phyloP scores from a whole-genome alignment of 352 stramenopile species.

The Phytophthora sp. region DNA sequence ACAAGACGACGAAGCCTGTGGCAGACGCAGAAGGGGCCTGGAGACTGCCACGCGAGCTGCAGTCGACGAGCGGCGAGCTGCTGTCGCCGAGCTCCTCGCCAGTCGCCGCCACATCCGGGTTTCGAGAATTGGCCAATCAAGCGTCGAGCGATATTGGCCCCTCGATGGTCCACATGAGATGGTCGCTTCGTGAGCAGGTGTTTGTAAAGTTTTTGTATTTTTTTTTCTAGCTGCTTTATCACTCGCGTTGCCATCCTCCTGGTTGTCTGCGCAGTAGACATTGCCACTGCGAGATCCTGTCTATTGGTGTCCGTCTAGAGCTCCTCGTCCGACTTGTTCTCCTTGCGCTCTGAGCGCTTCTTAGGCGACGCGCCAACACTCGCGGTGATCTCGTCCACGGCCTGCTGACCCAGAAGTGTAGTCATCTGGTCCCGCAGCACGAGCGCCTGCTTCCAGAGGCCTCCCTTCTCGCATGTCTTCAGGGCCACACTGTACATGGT shows the following conservation, averaged over 20 bases:
- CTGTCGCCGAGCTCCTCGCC: conserved; percentile 5
- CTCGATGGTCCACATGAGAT: too few relatives aligned
- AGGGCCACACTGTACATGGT: conserved; percentile 66
- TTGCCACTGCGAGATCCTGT: too few relatives aligned
- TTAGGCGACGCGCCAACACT: conserved; percentile 8
- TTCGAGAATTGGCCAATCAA: conserved; percentile 19
- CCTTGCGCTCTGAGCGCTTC: conserved; percentile 25
- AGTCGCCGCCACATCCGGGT: conserved; percentile 26
- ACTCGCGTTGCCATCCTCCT: conserved; percentile 1
- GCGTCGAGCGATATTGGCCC: not conserved
- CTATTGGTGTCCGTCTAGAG: conserved; percentile 21
- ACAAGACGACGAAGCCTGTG: not conserved
- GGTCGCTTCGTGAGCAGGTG: too few relatives aligned
- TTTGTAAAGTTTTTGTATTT: too few relatives aligned
- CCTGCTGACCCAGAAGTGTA: conserved; percentile 44
- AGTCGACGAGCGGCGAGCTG: not conserved
- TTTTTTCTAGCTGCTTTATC: not conserved
- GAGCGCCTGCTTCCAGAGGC: conserved; percentile 68
- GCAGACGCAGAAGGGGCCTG: not conserved
- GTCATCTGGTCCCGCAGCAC: conserved; percentile 52
- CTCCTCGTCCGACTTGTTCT: conserved; percentile 22
- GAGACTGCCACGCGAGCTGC: not conserved
- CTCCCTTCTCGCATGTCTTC: conserved; percentile 52
- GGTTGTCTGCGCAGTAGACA: conserved; percentile 13
- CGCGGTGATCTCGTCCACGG: conserved; percentile 33